Evolutionary conservation across 2,329 filamentous ascomycete species (phyloP).

Genomic region (Arthrobotrys sinensis): DNA sequence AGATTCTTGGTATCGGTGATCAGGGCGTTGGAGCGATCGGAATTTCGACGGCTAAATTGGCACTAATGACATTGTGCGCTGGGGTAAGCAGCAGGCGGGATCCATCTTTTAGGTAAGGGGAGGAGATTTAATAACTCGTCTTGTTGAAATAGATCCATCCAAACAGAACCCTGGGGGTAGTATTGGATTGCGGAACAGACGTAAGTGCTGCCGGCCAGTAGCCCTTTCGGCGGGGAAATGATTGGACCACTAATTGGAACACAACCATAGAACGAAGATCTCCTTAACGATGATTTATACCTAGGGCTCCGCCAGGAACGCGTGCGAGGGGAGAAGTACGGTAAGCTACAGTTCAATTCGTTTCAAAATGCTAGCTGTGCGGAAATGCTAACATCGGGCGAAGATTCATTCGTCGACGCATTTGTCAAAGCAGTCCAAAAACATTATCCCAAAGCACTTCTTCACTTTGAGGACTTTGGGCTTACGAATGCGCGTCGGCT

Average conservation of each 20-base stretch:
- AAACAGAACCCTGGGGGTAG: constrained; percentile 77
- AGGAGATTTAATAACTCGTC: background rate
- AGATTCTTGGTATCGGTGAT: constrained; percentile 89
- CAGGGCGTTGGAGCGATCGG: constrained; percentile 88
- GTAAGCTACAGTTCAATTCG: constrained; percentile 34
- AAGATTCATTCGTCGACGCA: constrained; percentile 79
- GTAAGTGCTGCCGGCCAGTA: constrained; percentile 65
- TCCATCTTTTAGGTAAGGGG: background rate
- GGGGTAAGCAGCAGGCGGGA: constrained; percentile 82
- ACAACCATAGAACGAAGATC: constrained; percentile 74
- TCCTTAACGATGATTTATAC: constrained; percentile 83
- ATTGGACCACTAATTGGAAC: constrained; percentile 1
- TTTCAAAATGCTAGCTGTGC: background rate
- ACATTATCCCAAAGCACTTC: constrained; percentile 83
- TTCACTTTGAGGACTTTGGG: constrained; percentile 93
- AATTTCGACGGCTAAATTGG: constrained; percentile 87
- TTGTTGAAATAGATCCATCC: constrained; percentile 61
- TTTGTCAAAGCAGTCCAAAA: constrained; percentile 80
- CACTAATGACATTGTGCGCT: constrained; percentile 86
- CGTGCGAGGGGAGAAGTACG: constrained; percentile 78
- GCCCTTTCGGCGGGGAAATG: background rate
- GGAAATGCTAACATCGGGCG: background rate
- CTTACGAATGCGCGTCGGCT: constrained; percentile 81
- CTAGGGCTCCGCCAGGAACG: constrained; percentile 80
- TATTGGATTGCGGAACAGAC: constrained; percentile 88